Evolutionary conservation across 2,329 filamentous ascomycete genomes (phyloP).

Genomic region (Monilinia polystroma): DNA sequence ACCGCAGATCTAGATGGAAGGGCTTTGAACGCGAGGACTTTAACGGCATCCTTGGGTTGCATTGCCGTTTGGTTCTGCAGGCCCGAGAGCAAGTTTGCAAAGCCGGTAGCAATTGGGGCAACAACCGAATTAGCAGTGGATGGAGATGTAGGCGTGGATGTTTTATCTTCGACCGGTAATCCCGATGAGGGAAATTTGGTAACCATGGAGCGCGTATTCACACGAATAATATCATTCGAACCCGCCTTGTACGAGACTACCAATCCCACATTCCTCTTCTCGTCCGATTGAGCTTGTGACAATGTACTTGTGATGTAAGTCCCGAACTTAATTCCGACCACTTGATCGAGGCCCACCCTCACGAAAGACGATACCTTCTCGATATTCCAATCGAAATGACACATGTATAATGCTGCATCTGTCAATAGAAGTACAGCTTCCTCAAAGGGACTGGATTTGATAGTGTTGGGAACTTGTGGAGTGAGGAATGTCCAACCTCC

Average conservation of each 20-base stretch:
- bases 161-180: conserved; percentile 37
- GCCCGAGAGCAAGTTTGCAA: conserved; percentile 19
- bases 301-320: conserved; percentile 90
- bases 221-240: conserved; percentile 68
- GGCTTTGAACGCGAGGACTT: conserved; percentile 56
- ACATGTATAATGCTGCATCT: conserved; percentile 80
- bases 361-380: conserved; percentile 95
- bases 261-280: conserved; percentile 78
- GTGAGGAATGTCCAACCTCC: conserved; percentile 87
- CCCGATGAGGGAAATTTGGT: conserved; percentile 42
- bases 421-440: conserved; percentile 88
- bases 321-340: conserved; percentile 72
- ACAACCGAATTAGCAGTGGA: conserved; percentile 24
- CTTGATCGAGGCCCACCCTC: conserved; percentile 71
- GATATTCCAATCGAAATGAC: conserved; percentile 89
- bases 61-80: conserved; percentile 17
- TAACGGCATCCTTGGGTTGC: conserved; percentile 26
- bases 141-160: conserved; percentile 23
- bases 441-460: conserved; percentile 72
- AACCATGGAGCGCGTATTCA: conserved; percentile 81
- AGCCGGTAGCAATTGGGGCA: conserved; percentile 25
- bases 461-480: conserved; percentile 67
- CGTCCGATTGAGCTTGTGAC: conserved; percentile 72
- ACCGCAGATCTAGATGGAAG: conserved; percentile 49
- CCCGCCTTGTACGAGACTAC: conserved; percentile 74